phyloP scores from a whole-genome alignment of 2,329 filamentous ascomycete genomes.

The Trichoderma breve region DNA sequence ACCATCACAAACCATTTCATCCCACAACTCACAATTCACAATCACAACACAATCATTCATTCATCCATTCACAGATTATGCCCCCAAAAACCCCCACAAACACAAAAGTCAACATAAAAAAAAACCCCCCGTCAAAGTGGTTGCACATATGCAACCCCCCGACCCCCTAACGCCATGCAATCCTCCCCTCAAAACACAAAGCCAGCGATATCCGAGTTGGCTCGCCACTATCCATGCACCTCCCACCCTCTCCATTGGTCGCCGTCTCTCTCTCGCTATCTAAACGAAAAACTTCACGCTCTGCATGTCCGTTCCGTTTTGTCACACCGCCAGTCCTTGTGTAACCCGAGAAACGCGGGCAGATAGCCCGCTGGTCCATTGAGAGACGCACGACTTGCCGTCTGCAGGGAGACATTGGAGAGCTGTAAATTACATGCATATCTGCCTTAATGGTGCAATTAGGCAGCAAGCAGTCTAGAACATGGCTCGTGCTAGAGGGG shows the following conservation, averaged over 20 bases:
- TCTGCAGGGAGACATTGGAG: neutral
- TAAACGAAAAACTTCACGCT: neutral
- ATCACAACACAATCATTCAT: neutral
- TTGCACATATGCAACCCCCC: no score
- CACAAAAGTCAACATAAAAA: neutral
- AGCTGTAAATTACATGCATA: neutral
- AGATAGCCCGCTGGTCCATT: neutral
- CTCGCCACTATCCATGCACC: neutral
- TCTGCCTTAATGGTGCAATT: neutral
- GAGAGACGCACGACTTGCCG: neutral
- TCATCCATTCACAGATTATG: no score
- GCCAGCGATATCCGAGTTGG: neutral
- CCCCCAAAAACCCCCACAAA: neutral
- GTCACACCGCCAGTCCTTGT: constrained; percentile 13
- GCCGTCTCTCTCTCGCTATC: neutral
- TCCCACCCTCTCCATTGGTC: neutral
- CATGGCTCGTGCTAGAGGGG: neutral
- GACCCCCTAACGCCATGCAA: no score
- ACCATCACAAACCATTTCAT: neutral
- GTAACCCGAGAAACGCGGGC: neutral
- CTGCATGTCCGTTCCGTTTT: neutral
- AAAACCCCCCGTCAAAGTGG: neutral
- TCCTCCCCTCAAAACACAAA: no score
- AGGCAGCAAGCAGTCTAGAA: neutral
- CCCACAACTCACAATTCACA: neutral